phyloP scores from a whole-genome alignment of 345 rosid genomes.

The Populus euphratica region DNA sequence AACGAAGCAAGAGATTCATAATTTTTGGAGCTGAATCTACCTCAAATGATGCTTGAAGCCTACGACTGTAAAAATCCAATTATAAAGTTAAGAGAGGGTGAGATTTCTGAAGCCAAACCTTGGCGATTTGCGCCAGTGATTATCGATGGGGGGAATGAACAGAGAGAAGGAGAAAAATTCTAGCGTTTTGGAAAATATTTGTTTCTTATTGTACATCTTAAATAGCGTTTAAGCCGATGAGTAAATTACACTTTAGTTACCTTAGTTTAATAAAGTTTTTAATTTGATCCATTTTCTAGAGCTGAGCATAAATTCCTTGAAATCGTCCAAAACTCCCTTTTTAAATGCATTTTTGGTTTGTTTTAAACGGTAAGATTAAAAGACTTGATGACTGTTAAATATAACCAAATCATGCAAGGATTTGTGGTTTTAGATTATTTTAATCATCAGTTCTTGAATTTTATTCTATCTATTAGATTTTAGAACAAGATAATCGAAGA shows the following conservation, averaged over 20 bases:
- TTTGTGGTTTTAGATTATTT: too few species aligned
- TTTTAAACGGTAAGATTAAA: too few species aligned
- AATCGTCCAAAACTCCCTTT: too few species aligned
- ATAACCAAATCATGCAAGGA: too few species aligned
- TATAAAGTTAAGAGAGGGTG: neutral
- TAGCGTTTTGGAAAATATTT: neutral
- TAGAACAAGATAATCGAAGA: too few species aligned
- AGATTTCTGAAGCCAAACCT: neutral
- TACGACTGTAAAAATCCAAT: neutral
- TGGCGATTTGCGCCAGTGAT: neutral
- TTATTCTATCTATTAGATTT: too few species aligned
- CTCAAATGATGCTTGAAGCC: neutral
- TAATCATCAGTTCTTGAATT: too few species aligned
- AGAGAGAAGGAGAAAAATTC: neutral
- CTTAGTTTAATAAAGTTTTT: neutral
- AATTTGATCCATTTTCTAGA: neutral
- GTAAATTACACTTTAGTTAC: neutral
- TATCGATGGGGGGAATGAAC: neutral
- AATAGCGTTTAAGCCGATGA: neutral
- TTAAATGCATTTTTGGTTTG: too few species aligned
- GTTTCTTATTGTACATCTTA: neutral
- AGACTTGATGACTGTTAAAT: too few species aligned
- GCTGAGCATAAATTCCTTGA: too few species aligned
- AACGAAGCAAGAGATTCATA: neutral
- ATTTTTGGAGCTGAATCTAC: neutral